Evolutionary conservation across 1,139 yeast genomes (phyloP), one percentile per base, ranked within the genome.

Genomic region (Chernovozyma aurita): DNA sequence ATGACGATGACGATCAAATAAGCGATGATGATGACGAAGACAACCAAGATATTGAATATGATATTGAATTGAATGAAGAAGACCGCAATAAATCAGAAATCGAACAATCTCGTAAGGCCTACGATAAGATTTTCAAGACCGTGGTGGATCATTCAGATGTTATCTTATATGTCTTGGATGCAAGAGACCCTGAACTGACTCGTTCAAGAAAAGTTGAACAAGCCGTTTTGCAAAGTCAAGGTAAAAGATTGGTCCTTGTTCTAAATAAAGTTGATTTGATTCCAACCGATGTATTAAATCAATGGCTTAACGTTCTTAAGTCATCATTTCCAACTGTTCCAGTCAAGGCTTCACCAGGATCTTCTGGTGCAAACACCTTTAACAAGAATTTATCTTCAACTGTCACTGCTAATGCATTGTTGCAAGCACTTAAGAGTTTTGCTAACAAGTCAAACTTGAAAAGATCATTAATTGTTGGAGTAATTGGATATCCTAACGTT

Each of bases 171-270:
- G 97, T 92, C 17, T 69, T 92, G 53, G 99, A 92, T 63, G 96
- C 99, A 3, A 80, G 99, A 61, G 97, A 92, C 61, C 98, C 99
- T 36, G 96, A 86, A 59, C 80, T 90, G 24, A 92, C 98, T 4
- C 78, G 99, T 56, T 88, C 97, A 11, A 78, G 80, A 56, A 86
- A 79, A 55, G 94, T 92, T 28, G 99, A 92, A 66, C 84, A 86
- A 55, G 86, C 95, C 2, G 90, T 92, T 28, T 65, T 90, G 43
- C 84, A 85, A 52, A 76, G 80, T 48, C 65, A 70, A 15, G 85
- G 85, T 41, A 92, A 92, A 63, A 78, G 97, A 57, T 72, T 94
- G 46, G 83, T 92, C 38, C 77, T 87, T 49, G 77, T 92, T 28
- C 68, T 92, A 50, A 92, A 92, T 70, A 92, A 92, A 61, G 87